phyloP scores from a whole-genome alignment of 192 early-diverging fungal genomes.

The Podila minutissima region DNA sequence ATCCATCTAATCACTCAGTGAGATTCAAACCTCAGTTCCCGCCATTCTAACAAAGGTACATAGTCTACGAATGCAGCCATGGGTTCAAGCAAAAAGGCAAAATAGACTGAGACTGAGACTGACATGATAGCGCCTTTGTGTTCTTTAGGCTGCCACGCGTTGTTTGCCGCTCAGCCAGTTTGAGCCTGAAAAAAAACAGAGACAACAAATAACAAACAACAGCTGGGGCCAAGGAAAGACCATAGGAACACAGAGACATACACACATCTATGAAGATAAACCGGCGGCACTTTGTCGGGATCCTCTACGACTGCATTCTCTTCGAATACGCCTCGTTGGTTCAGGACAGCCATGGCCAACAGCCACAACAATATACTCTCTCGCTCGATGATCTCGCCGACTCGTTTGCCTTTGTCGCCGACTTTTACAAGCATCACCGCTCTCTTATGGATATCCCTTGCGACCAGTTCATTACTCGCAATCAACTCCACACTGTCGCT shows the following conservation, averaged over 20 bases:
- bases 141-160: too few relatives aligned
- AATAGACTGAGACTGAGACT: too few relatives aligned
- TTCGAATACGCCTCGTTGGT: conserved; percentile 41
- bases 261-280: conserved; percentile 30
- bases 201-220: not conserved
- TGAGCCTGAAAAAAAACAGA: too few relatives aligned
- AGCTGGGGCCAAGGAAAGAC: not conserved
- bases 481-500: conserved; percentile 37
- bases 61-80: too few relatives aligned
- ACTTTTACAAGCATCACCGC: conserved; percentile 48
- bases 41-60: too few relatives aligned
- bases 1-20: too few relatives aligned
- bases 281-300: conserved; percentile 34
- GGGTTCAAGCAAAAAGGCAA: too few relatives aligned
- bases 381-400: conserved; percentile 40
- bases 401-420: conserved; percentile 34
- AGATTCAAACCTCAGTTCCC: too few relatives aligned
- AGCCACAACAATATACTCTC: not conserved
- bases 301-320: conserved; percentile 40
- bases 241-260: not conserved
- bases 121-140: too few relatives aligned
- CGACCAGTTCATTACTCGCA: conserved; percentile 43
- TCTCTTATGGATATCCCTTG: conserved; percentile 39
- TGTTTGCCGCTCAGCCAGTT: too few relatives aligned
- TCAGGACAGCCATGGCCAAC: not conserved